A percentile compares a stretch with the other conserved stretches of the same genome.
Evolutionary conservation across 2,329 filamentous ascomycete species (phyloP).

Genomic region (Colletotrichum aenigma): DNA sequence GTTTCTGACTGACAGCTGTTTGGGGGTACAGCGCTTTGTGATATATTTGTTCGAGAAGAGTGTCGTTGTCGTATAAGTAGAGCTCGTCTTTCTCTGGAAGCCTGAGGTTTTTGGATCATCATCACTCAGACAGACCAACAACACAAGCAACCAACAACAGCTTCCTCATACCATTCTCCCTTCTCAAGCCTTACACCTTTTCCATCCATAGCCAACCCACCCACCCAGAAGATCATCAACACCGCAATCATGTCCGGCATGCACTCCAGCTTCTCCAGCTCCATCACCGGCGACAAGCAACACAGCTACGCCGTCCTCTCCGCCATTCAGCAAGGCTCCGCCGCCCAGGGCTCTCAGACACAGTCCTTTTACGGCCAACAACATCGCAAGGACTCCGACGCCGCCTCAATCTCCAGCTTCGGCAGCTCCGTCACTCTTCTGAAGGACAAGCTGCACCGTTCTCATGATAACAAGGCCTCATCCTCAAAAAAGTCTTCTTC

Average conservation of each 20-base stretch:
- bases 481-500: not conserved
- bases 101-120: not conserved
- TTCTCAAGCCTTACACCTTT: not conserved
- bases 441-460: not conserved
- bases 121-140: not conserved
- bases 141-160: not conserved
- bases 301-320: conserved; percentile 7
- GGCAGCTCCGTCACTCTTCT: conserved; percentile 9
- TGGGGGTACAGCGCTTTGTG: not conserved
- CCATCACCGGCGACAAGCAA: conserved; percentile 12
- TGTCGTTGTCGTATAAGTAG: conserved; percentile 4
- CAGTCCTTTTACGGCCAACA: not conserved
- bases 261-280: conserved; percentile 15
- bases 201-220: not conserved
- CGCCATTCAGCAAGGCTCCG: conserved; percentile 1
- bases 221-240: not conserved
- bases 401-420: conserved; percentile 22
- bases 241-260: conserved; percentile 12
- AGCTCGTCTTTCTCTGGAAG: not conserved
- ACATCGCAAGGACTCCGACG: not conserved
- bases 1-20: not conserved
- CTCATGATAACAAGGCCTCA: not conserved
- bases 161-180: not conserved
- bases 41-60: not conserved
- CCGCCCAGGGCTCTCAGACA: not conserved